These are phyloP conservation scores for Cladobotryum mycophilum DNA, from an alignment of 2,329 filamentous ascomycete species.

Conservation along the genomic window DNA sequence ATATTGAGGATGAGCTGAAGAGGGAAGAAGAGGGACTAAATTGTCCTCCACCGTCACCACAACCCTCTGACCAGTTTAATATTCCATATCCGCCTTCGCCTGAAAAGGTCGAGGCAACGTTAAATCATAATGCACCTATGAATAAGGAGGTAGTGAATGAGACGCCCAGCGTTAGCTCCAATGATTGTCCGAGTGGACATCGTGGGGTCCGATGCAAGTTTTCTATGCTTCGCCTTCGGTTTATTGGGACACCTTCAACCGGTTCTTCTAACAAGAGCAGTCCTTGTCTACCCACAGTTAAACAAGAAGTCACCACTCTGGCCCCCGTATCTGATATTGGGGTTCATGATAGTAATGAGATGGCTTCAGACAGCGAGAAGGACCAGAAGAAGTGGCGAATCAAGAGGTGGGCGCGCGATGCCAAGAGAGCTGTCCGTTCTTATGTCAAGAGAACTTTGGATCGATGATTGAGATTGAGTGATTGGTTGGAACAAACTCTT, in stretches of 20 bases:
- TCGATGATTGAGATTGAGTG: conserved; percentile 20
- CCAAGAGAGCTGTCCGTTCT: conserved; percentile 26
- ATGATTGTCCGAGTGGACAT: neutral
- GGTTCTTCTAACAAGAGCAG: neutral
- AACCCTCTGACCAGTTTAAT: conserved; percentile 29
- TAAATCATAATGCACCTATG: conserved; percentile 9
- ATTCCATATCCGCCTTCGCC: conserved; percentile 26
- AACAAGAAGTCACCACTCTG: neutral
- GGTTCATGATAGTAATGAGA: neutral
- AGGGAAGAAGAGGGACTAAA: neutral
- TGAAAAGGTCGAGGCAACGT: conserved; percentile 10
- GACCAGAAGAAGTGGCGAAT: conserved; percentile 21
- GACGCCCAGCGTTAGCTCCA: conserved; percentile 10
- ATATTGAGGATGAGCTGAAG: conserved; percentile 12
- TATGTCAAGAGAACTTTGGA: conserved; percentile 28
- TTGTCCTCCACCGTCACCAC: conserved; percentile 13
- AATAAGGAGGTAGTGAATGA: conserved; percentile 11
- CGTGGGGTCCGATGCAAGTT: conserved; percentile 23
- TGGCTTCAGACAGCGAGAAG: conserved; percentile 1
- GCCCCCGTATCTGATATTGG: neutral
- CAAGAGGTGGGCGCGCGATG: conserved; percentile 29
- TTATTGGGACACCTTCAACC: conserved; percentile 11
- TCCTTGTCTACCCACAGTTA: neutral
- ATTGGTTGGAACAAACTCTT: conserved; percentile 4
- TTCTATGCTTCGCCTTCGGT: conserved; percentile 24